Base-by-base conservation (phyloP, 768 basidiomycete species). In the Boletus rubroflammeus region DNA sequence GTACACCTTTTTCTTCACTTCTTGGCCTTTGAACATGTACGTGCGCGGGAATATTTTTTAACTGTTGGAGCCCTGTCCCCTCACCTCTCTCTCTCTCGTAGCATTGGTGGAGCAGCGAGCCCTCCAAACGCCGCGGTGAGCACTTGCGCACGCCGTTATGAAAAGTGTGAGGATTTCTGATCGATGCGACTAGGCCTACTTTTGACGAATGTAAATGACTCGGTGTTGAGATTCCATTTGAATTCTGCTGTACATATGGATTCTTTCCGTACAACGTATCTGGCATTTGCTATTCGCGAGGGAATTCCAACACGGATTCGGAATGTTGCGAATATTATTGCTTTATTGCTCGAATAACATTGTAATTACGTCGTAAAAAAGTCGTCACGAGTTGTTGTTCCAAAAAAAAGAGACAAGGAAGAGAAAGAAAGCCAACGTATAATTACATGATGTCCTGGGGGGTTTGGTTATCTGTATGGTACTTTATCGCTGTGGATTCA, bases 1-100 rank as follows among this genome's bases (percentile, higher is more conserved):
- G 60, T 88, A 85, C 65, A 84, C 83, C 10, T 87, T 90, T 67
- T 88, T 88, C 77, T 86, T 88, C 71, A 78, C 84, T 1, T 87
- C 84, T 3, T 87, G 84, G 85, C 86, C 86, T 0, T 72, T 90
- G 57, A 80, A 86, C 65, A 81, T 88, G 85, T 86, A 59, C 61
- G 83, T 69, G 23, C 13, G 9, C 6, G 14, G 0, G 19, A 19
- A 6, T 7, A 3, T 9, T 25, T 4, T 15, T 38, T 19, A 2
- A 9, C 8, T 3, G 1, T 15, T 9, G 1, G 13, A 8, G 3
- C 5, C 13, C 5, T 4, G 14, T 6, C 2, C 11, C 28, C 43
- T 58, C n/a, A 42, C 14, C 17, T 3, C 6, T 28, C n/a, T 9
- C 6, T 8, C 7, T 28, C 26, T n/a, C 35, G 23, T 52, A 58